phyloP scores from a whole-genome alignment of 441 rosid genomes.

The Brassica balearica region DNA sequence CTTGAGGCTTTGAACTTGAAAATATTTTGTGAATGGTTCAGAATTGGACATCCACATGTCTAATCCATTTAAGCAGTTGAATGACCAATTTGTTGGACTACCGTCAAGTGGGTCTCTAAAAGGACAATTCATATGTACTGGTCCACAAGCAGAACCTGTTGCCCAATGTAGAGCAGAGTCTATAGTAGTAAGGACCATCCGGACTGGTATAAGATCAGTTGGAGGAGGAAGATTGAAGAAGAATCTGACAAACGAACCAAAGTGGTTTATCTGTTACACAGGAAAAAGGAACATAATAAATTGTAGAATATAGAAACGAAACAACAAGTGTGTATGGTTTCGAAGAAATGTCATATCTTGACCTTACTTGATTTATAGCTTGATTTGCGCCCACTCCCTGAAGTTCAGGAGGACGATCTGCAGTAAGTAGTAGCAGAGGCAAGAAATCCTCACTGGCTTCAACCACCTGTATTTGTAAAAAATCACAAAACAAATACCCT shows the following conservation, averaged over 20 bases:
- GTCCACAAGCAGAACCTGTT: conserved; percentile 75
- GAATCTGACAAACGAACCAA: conserved; percentile 92
- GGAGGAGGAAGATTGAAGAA: conserved; percentile 94
- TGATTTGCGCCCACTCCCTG: conserved; percentile 94
- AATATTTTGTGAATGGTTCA: conserved; percentile 87
- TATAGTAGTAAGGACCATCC: conserved; percentile 88
- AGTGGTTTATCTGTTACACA: conserved; percentile 80
- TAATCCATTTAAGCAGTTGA: conserved; percentile 81
- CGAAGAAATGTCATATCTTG: conserved; percentile 34
- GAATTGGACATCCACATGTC: conserved; percentile 77
- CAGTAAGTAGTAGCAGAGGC: conserved; percentile 90
- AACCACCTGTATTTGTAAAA: conserved; percentile 68
- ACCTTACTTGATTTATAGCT: conserved; percentile 87
- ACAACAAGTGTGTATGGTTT: conserved; percentile 10
- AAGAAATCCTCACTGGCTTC: conserved; percentile 98
- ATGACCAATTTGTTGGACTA: conserved; percentile 65
- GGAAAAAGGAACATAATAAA: conserved; percentile 26
- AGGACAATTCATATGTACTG: conserved; percentile 96
- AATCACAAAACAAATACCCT: conserved; percentile 12
- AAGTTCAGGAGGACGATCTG: conserved; percentile 99
- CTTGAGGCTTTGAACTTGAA: conserved; percentile 55
- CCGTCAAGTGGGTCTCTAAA: conserved; percentile 90
- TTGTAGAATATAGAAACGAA: conserved; percentile 9
- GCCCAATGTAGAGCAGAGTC: conserved; percentile 94
- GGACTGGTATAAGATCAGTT: conserved; percentile 75